These are phyloP conservation scores for Pilasporangium apinafurcum DNA, from an alignment of 352 stramenopile species.

Conservation along the genomic window DNA sequence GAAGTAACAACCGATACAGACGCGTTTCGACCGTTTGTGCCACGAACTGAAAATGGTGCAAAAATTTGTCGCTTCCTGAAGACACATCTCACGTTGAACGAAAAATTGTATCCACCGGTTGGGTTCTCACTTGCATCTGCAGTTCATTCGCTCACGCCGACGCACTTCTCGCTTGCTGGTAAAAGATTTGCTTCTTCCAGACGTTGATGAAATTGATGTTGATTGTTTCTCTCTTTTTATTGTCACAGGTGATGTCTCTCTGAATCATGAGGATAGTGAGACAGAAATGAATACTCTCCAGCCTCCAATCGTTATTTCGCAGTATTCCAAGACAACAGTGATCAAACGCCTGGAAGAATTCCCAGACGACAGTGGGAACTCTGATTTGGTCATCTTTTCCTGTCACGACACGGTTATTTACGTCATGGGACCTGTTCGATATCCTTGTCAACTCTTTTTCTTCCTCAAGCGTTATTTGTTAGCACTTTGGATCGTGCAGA, in stretches of 20 bases:
- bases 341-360: slow-evolving; percentile 76
- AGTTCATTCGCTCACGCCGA: slow-evolving; percentile 6
- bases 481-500: no score
- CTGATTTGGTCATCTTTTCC: slow-evolving; percentile 83
- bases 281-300: slow-evolving; percentile 3
- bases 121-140: slow-evolving; percentile 45
- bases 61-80: slow-evolving; percentile 77
- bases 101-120: slow-evolving; percentile 72
- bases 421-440: slow-evolving; percentile 91
- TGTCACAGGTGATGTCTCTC: neutral
- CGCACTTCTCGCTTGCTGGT: slow-evolving; percentile 11
- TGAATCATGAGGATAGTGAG: slow-evolving; percentile 9
- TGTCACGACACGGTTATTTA: slow-evolving; percentile 95
- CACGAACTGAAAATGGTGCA: slow-evolving; percentile 34
- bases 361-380: slow-evolving; percentile 23
- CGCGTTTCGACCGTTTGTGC: slow-evolving; percentile 5
- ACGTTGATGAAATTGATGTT: neutral
- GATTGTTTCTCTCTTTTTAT: neutral
- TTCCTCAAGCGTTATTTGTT: no score
- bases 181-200: no score
- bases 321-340: slow-evolving; percentile 67
- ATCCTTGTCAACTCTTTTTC: no score
- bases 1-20: slow-evolving; percentile 11
- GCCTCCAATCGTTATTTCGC: slow-evolving; percentile 46
- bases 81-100: slow-evolving; percentile 66